Percentiles rank a stretch among this genome's conserved stretches.
phyloP scores from a whole-genome alignment of 1,139 yeast species.

The Yamadazyma sp. region DNA sequence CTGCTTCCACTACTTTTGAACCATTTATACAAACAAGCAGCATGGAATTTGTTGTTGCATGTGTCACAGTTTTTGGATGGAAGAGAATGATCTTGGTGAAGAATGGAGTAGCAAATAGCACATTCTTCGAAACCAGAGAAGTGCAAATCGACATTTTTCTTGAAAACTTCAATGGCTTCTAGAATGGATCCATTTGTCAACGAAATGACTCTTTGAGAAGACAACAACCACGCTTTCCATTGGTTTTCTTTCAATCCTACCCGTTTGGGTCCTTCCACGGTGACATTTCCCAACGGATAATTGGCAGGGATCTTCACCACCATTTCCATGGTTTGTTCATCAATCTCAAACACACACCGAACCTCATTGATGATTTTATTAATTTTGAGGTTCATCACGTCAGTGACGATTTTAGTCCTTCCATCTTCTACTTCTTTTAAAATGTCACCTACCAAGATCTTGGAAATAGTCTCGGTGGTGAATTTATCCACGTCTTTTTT shows the following conservation, averaged over 20 bases:
- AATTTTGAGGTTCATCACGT: conserved; percentile 57
- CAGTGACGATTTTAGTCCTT: conserved; percentile 39
- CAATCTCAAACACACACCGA: conserved; percentile 72
- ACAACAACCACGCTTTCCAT: conserved; percentile 95
- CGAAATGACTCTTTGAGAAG: conserved; percentile 79
- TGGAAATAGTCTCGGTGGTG: conserved; percentile 62
- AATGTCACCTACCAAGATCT: conserved; percentile 59
- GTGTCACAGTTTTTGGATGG: conserved; percentile 89
- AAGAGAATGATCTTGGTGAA: conserved; percentile 86
- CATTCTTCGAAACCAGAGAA: conserved; percentile 95
- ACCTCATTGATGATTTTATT: conserved; percentile 68
- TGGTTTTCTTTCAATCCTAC: conserved; percentile 89
- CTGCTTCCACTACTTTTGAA: conserved; percentile 90
- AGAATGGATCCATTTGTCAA: conserved; percentile 76
- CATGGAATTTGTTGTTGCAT: conserved; percentile 91
- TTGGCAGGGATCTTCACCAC: conserved; percentile 67
- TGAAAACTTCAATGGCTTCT: conserved; percentile 80
- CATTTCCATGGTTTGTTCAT: conserved; percentile 86
- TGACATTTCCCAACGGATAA: conserved; percentile 73
- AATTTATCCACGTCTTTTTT: conserved; percentile 62
- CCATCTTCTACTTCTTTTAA: conserved; percentile 50
- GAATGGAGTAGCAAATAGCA: conserved; percentile 90
- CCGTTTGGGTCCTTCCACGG: conserved; percentile 74
- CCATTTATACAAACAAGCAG: conserved; percentile 98
- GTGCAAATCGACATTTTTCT: conserved; percentile 76